Base-by-base conservation (phyloP, 805 yeast species). In the Yamadazyma philogaea region DNA sequence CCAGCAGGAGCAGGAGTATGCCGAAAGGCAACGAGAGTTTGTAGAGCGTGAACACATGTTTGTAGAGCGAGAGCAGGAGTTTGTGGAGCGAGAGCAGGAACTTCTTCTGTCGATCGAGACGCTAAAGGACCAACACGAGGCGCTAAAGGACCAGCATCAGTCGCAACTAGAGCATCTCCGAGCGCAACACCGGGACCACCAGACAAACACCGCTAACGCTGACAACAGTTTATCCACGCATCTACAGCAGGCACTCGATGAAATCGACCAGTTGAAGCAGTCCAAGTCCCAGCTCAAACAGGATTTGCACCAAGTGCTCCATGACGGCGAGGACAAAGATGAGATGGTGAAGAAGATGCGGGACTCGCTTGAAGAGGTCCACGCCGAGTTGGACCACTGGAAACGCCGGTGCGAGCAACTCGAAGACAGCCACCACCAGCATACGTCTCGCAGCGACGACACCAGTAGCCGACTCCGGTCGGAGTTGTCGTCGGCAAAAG, bases 311-410 rank as follows among this genome's bases (percentile, higher is more conserved):
- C 36, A 36, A 7, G 24, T 41, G 10, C 34, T 28, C 7, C 20
- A 21, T 7, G 44, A 47, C 24, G 17, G 35, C 5, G 46, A 41
- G 12, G 42, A 19, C 6, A 44, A 39, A n/a, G 40, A 37, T 17
- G 17, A 19, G 8, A 37, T 22, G 11, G 30, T 37, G 10, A n/a
- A 30, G 37, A 40, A 40, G 28, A 27, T 20, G 54, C 57, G 30
- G 7, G 34, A 28, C 6, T 28, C 28, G 6, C 45, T 59, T 2
- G 53, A 55, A 4, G 61, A 58, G 7, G 28, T 46, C 10, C 24
- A 39, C 6, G 18, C 22, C 7, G 40, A 28, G 20, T 28, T 28
- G n/a, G 40, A 37, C 8, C 19, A 3, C 26, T 30, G 34, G 27
- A 37, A 28, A 18, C 8, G 14, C 17, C 18, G 21, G 28, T 37